These are phyloP conservation scores for Ophiostoma sp. DNA, from an alignment of 2,329 filamentous ascomycete species.

Conservation along the genomic window DNA sequence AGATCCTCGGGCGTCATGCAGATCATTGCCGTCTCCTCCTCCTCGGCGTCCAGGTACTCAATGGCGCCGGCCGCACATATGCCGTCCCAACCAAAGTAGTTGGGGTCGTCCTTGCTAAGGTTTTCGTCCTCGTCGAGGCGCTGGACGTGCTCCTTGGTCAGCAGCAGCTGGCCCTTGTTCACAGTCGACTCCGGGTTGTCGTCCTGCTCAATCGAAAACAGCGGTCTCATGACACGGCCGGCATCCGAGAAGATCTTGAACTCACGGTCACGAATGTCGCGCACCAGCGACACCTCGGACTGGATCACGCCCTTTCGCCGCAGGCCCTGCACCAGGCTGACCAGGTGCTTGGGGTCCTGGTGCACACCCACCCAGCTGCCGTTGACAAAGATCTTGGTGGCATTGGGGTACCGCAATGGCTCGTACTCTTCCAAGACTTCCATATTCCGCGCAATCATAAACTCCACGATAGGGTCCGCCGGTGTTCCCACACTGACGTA, in stretches of 20 bases:
- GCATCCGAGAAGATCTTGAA: slow-evolving; percentile 99
- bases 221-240: slow-evolving; percentile 83
- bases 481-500: slow-evolving; percentile 95
- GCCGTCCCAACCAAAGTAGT: slow-evolving; percentile 81
- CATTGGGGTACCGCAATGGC: slow-evolving; percentile 75
- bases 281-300: slow-evolving; percentile 87
- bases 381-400: slow-evolving; percentile 97
- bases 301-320: slow-evolving; percentile 78
- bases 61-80: slow-evolving; percentile 79
- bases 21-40: slow-evolving; percentile 98
- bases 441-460: slow-evolving; percentile 94
- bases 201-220: slow-evolving; percentile 91
- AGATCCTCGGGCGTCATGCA: slow-evolving; percentile 97
- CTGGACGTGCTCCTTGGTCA: slow-evolving; percentile 76
- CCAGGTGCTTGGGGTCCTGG: slow-evolving; percentile 78
- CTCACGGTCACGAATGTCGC: slow-evolving; percentile 93
- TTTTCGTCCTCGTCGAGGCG: slow-evolving; percentile 63
- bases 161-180: slow-evolving; percentile 64
- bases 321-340: slow-evolving; percentile 69
- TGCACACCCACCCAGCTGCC: slow-evolving; percentile 97
- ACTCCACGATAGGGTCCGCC: slow-evolving; percentile 83
- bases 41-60: slow-evolving; percentile 94
- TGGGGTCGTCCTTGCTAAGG: slow-evolving; percentile 53
- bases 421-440: slow-evolving; percentile 95
- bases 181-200: slow-evolving; percentile 60